Percentiles rank a stretch among this genome's conserved stretches.
Evolutionary conservation across 805 yeast species (phyloP).

Genomic region (Candida wancherniae): DNA sequence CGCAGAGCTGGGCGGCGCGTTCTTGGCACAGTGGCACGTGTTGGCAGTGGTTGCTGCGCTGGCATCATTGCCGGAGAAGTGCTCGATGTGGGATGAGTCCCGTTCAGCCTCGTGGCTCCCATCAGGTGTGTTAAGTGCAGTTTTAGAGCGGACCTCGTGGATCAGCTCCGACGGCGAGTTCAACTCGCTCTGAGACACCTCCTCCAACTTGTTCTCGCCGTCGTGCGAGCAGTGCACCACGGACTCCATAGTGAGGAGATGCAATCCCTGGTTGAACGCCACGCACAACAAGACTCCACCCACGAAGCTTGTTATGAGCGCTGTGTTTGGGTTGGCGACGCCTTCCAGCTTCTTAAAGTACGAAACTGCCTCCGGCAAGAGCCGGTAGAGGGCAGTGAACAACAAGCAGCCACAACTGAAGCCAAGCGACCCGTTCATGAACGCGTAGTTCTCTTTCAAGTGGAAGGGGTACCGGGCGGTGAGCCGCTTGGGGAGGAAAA

Average conservation of each 20-base stretch:
- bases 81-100: too few species aligned
- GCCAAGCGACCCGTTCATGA: slow-evolving; percentile 71
- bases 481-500: slow-evolving; percentile 35
- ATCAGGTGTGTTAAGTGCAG: too few species aligned
- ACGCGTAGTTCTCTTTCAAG: slow-evolving; percentile 53
- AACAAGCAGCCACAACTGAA: slow-evolving; percentile 78
- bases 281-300: slow-evolving; percentile 61
- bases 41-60: too few species aligned
- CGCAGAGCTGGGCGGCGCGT: too few species aligned
- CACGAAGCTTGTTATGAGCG: slow-evolving; percentile 43
- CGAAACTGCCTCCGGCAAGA: slow-evolving; percentile 63
- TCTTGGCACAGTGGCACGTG: too few species aligned
- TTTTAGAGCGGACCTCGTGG: too few species aligned
- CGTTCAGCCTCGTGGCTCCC: too few species aligned
- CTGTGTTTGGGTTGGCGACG: slow-evolving; percentile 23
- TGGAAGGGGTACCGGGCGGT: slow-evolving; percentile 43
- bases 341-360: slow-evolving; percentile 37
- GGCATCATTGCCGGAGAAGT: too few species aligned
- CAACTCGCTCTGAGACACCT: slow-evolving; percentile 12
- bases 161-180: too few species aligned
- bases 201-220: slow-evolving; percentile 23
- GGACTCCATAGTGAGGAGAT: slow-evolving; percentile 71
- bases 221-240: slow-evolving; percentile 83
- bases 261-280: slow-evolving; percentile 59
- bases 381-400: slow-evolving; percentile 69